Base-by-base conservation (phyloP, 1,284 basidiomycete genomes). In the Cryptococcus sp. region DNA sequence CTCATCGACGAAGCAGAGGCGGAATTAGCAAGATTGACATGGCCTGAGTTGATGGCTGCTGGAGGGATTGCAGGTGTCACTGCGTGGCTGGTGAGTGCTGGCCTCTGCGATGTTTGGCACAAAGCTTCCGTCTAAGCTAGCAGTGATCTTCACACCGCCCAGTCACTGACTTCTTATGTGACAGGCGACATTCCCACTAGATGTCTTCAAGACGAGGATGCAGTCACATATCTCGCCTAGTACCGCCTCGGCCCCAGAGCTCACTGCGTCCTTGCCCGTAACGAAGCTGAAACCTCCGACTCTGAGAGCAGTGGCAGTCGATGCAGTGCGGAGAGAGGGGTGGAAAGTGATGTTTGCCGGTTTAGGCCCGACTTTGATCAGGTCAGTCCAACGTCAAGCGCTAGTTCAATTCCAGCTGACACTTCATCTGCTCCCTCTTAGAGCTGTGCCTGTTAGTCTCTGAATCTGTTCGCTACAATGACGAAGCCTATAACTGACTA, bases 131-230 rank as follows among this genome's bases (percentile, higher is more conserved):
- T n/a, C 42, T 45, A 45, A 2, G 16, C n/a, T 42, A 17, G 19
- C 16, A n/a, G 30, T 27, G 3, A 41, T 38, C 48, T 5, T 11
- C 20, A 6, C 25, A 6, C 6, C 25, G 3, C 3, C 6, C 25
- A 25, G 47, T 50, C 8, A 25, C 22, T 15, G 47, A 43, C 10
- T 19, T 11, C 15, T 61, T 52, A 59, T 7, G 13, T n/a, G 16
- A 17, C 58, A 78, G 73, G 82, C 81, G 1, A 92, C 90, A 0
- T 92, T 93, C 77, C 89, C 89, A 1, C 81, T 92, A 55, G 91
- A 93, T 69, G 88, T 92, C 5, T 82, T 93, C 64, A 93, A 93
- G 79, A 93, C 91, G 6, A 84, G 90, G 2, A 85, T 93, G 68
- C 91, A 94, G 75, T 84, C 66, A 19, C 61, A 55, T 27, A 52